Percentiles rank a stretch among this genome's conserved stretches.
Evolutionary conservation across 2,329 filamentous ascomycete genomes (phyloP).

Genomic region (Colletotrichum tanaceti): DNA sequence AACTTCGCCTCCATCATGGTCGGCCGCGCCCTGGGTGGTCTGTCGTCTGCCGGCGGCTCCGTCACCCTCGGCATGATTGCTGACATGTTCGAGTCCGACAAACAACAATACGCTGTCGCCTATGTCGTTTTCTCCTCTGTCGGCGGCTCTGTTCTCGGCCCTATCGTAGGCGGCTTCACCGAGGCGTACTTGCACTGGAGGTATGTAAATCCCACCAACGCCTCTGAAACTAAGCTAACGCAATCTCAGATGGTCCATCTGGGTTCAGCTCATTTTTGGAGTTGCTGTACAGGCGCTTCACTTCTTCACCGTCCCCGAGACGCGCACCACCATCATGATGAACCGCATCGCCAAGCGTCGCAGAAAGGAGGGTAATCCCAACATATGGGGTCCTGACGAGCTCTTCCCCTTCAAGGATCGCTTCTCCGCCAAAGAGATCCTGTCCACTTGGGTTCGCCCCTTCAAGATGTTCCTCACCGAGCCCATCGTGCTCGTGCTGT

Average conservation of each 20-base stretch:
- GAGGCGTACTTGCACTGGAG: constrained; percentile 75
- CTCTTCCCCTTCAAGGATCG: constrained; percentile 69
- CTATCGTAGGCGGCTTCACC: constrained; percentile 82
- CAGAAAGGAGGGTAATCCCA: constrained; percentile 69
- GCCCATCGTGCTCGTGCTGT: constrained; percentile 78
- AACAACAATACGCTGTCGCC: constrained; percentile 80
- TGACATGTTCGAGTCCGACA: constrained; percentile 77
- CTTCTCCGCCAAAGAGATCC: constrained; percentile 68
- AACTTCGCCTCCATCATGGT: constrained; percentile 79
- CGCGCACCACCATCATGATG: constrained; percentile 80
- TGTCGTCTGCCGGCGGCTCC: constrained; percentile 78
- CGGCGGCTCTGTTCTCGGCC: constrained; percentile 79
- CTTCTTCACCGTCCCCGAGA: constrained; percentile 79
- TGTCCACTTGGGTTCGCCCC: constrained; percentile 69
- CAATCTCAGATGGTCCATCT: constrained; percentile 70
- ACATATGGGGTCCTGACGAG: constrained; percentile 80
- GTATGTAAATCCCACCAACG: constrained; percentile 49
- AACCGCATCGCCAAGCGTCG: constrained; percentile 82
- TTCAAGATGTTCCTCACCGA: constrained; percentile 81
- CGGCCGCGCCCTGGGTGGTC: constrained; percentile 75
- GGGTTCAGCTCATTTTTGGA: constrained; percentile 87
- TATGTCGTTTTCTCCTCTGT: constrained; percentile 85
- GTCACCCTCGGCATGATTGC: constrained; percentile 82
- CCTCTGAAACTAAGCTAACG: constrained; percentile 31
- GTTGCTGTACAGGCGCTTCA: constrained; percentile 75